A percentile compares a stretch with the other conserved stretches of the same genome.
Conservation (phyloP, 2,329 filamentous ascomycete species). For the Fonsecaea monophora region DNA sequence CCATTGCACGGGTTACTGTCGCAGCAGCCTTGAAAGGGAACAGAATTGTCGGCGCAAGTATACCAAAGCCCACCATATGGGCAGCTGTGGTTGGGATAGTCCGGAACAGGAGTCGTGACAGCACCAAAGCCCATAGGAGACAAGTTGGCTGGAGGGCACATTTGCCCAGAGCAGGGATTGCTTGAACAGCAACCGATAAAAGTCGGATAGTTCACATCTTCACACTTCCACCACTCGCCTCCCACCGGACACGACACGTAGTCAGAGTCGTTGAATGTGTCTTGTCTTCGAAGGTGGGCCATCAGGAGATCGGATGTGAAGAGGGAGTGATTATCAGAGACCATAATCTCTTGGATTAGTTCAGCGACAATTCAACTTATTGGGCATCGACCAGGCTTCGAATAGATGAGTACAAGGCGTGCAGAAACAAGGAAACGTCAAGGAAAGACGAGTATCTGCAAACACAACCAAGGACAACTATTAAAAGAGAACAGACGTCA, state of each 20-base stretch:
- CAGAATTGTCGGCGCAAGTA: conserved; percentile 29
- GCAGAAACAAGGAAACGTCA: background rate
- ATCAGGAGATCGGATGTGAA: conserved; percentile 14
- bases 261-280: conserved; percentile 24
- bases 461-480: conserved; percentile 8
- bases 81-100: conserved; percentile 33
- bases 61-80: conserved; percentile 33
- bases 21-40: conserved; percentile 30
- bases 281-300: conserved; percentile 25
- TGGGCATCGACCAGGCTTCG: background rate
- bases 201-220: conserved; percentile 34
- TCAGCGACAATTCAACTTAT: background rate
- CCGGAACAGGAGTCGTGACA: conserved; percentile 24
- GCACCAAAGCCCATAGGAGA: conserved; percentile 30
- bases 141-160: conserved; percentile 26
- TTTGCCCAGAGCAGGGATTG: conserved; percentile 38
- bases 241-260: conserved; percentile 38
- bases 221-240: conserved; percentile 40
- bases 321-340: conserved; percentile 10
- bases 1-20: conserved; percentile 34
- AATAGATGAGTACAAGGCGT: background rate
- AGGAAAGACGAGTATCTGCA: background rate
- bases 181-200: conserved; percentile 42
- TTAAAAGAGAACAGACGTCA: background rate
- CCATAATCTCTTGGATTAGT: conserved; percentile 4